Conservation (phyloP, 2,329 filamentous ascomycete species). For the Arachnomyces sp. region DNA sequence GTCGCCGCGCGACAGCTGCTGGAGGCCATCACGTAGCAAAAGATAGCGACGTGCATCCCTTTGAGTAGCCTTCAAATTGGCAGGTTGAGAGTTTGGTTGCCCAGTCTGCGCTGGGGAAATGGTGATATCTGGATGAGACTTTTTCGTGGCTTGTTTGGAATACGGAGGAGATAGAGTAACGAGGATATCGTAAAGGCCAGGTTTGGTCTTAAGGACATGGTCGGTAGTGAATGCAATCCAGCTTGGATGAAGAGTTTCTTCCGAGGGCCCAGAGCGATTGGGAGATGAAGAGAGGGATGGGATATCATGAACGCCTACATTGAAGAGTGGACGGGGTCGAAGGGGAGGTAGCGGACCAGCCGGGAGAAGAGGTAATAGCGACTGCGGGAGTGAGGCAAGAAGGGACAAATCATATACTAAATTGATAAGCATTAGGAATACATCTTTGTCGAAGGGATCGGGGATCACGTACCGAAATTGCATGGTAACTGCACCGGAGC, state of each 20-base stretch:
- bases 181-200: slow-evolving; percentile 79
- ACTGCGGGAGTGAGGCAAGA: slow-evolving; percentile 75
- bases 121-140: slow-evolving; percentile 70
- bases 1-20: slow-evolving; percentile 20
- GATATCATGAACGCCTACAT: slow-evolving; percentile 88
- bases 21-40: slow-evolving; percentile 58
- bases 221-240: slow-evolving; percentile 97
- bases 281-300: slow-evolving; percentile 64
- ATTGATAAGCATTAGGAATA: slow-evolving; percentile 15
- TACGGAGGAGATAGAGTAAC: slow-evolving; percentile 68
- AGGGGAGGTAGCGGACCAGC: slow-evolving; percentile 52
- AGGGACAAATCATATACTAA: slow-evolving; percentile 91
- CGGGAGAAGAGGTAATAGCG: slow-evolving; percentile 63
- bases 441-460: neutral
- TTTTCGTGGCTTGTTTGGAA: slow-evolving; percentile 50
- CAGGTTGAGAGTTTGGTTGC: slow-evolving; percentile 19
- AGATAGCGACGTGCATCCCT: slow-evolving; percentile 77
- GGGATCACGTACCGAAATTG: slow-evolving; percentile 64
- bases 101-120: slow-evolving; percentile 37
- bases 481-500: slow-evolving; percentile 79
- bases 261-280: slow-evolving; percentile 32
- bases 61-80: slow-evolving; percentile 70
- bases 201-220: slow-evolving; percentile 81
- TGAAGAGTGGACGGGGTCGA: slow-evolving; percentile 76
- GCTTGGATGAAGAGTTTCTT: slow-evolving; percentile 47